Conservation (phyloP, 306 rosid genomes). For the Quercus agrifolia region DNA sequence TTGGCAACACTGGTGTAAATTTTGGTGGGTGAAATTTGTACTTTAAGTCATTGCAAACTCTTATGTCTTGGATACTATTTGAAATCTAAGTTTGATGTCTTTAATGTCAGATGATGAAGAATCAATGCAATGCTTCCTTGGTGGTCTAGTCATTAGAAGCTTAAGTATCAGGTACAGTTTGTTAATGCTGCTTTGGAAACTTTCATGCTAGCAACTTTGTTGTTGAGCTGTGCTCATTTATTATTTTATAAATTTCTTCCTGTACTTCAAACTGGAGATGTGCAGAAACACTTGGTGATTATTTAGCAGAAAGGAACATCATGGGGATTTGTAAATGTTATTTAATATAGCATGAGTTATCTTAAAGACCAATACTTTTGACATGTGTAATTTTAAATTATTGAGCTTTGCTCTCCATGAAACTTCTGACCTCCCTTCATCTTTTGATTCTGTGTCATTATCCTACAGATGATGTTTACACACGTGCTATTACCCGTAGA, state of each 20-base stretch:
- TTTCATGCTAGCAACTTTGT: not conserved
- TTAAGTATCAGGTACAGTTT: slow-evolving; percentile 63
- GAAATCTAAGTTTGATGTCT: not conserved
- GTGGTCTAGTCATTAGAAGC: slow-evolving; percentile 81
- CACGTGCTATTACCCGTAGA: slow-evolving; percentile 87
- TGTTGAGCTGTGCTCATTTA: slow-evolving; percentile 12
- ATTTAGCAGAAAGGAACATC: slow-evolving; percentile 78
- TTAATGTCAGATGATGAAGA: slow-evolving; percentile 75
- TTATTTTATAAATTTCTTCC: slow-evolving; percentile 22
- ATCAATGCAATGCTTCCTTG: slow-evolving; percentile 75
- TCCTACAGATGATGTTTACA: slow-evolving; percentile 85
- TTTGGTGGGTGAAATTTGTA: slow-evolving; percentile 46
- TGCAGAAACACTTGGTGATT: slow-evolving; percentile 59
- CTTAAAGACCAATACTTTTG: not conserved
- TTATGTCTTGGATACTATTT: slow-evolving; percentile 5
- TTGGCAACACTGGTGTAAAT: slow-evolving; percentile 92
- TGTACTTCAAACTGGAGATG: slow-evolving; percentile 95
- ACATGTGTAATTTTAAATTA: not conserved
- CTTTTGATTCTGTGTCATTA: slow-evolving; percentile 20
- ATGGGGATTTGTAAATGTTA: slow-evolving; percentile 97
- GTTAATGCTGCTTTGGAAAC: slow-evolving; percentile 8
- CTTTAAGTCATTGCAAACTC: not conserved
- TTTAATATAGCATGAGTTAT: not conserved
- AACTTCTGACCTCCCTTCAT: no score
- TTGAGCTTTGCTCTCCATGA: not conserved